Base-by-base conservation (phyloP, 192 early-diverging fungal species). In the Podila epigama region DNA sequence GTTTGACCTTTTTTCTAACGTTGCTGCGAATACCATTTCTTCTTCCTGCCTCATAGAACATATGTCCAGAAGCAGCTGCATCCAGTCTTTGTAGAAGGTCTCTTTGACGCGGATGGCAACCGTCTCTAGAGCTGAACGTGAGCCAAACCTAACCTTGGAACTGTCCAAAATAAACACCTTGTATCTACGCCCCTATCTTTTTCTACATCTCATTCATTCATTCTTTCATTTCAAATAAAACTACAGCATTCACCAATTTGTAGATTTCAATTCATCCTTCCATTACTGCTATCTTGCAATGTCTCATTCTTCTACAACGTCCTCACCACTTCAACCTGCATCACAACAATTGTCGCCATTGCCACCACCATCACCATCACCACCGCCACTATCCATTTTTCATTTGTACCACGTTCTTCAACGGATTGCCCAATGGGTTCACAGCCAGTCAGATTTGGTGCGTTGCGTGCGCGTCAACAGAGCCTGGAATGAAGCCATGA, bases 21-120 rank as follows among this genome's bases (percentile, higher is more conserved):
- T 51, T 64, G 16, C 0, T n/a, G 3, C 15, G 16, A 9, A 12
- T 8, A 4, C 55, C 28, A 39, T 27, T 6, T 32, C 15, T 20
- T 42, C 35, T 37, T 44, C 28, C 25, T 0, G 1, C 0, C 18
- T 25, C 28, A 13, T 62, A 75, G 71, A 62, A 75, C 71, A 48
- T 75, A 75, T 27, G 71, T 75, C 22, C 65, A 65, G 18, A 75
- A 75, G 42, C 71, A 75, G 35, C n/a, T 75, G 32, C 71, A 75
- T 36, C 71, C 71, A 35, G 71, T 64, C 20, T 75, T 50, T 20
- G 42, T 67, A 35, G 71, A 75, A 51, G 60, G 59, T n/a, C 57
- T 75, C 32, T 51, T 54, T 50, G 62, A 64, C 39, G 20, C 22
- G 13, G 32, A 53, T 41, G 70, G 62, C 11, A 42, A 42, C 11